These are phyloP conservation scores for Xylaria sp. DNA, from an alignment of 2,329 filamentous ascomycete species.

Conservation along the genomic window DNA sequence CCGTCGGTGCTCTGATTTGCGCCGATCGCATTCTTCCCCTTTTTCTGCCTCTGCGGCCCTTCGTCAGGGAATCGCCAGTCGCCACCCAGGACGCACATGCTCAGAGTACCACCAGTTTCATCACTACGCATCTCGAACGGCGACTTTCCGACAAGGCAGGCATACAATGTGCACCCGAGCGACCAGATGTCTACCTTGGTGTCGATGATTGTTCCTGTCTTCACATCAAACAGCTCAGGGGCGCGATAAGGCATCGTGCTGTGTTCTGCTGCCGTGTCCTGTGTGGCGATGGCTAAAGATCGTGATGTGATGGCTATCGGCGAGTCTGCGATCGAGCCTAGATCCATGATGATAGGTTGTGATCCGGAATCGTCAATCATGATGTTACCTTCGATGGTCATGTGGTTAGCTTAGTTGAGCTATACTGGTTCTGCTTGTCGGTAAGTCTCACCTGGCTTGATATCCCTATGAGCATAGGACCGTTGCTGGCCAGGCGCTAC, in stretches of 20 bases:
- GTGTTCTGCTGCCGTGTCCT: constrained; percentile 95
- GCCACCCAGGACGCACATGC: constrained; percentile 89
- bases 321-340: constrained; percentile 88
- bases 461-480: constrained; percentile 94
- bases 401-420: constrained; percentile 10
- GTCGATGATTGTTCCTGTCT: constrained; percentile 90
- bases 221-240: constrained; percentile 97
- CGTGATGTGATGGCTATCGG: constrained; percentile 91
- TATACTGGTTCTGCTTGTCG: background rate
- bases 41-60: constrained; percentile 66
- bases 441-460: constrained; percentile 82
- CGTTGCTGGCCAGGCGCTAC: constrained; percentile 74
- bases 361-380: constrained; percentile 96
- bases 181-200: constrained; percentile 99
- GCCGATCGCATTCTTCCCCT: constrained; percentile 56
- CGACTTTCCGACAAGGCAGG: constrained; percentile 94
- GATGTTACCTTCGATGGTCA: constrained; percentile 76
- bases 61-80: constrained; percentile 98
- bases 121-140: constrained; percentile 96
- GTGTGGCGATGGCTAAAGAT: constrained; percentile 88
- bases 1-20: constrained; percentile 54
- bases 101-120: constrained; percentile 93
- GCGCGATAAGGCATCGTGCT: constrained; percentile 98
- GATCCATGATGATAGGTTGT: constrained; percentile 94
- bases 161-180: constrained; percentile 95